These are phyloP conservation scores for Daldinia caldariorum DNA, from an alignment of 495 filamentous ascomycete species.

Conservation along the genomic window DNA sequence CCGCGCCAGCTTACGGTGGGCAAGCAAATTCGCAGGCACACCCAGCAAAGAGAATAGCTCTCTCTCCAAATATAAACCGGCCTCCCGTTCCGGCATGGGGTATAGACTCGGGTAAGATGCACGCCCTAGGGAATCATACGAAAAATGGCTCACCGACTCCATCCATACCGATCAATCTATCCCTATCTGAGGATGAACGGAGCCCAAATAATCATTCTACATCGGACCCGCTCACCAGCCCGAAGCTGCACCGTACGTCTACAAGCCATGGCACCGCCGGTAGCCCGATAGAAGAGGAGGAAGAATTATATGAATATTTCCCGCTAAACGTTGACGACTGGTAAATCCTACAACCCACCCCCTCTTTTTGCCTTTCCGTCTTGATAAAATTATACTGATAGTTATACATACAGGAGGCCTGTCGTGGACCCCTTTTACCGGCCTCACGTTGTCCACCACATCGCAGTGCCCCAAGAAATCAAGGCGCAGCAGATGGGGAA, in stretches of 20 bases:
- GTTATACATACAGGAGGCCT: constrained; percentile 64
- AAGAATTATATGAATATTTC: constrained; percentile 91
- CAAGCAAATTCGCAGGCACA: constrained; percentile 41
- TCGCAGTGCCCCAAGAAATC: constrained; percentile 76
- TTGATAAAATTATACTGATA: not conserved
- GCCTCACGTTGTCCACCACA: constrained; percentile 93
- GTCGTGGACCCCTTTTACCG: constrained; percentile 92
- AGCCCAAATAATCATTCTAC: constrained; percentile 56
- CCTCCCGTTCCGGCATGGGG: constrained; percentile 53
- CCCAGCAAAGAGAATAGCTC: constrained; percentile 50
- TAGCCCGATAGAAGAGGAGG: constrained; percentile 76
- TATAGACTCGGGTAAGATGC: constrained; percentile 39
- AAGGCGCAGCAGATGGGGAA: constrained; percentile 75
- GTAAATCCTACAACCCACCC: constrained; percentile 48
- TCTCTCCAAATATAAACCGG: constrained; percentile 49
- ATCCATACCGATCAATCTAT: constrained; percentile 73
- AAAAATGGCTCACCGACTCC: constrained; percentile 38
- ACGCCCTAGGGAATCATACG: constrained; percentile 31
- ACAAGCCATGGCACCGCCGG: constrained; percentile 44
- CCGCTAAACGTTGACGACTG: constrained; percentile 89
- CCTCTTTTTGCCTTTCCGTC: not conserved
- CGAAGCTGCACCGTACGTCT: constrained; percentile 51
- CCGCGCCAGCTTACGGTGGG: constrained; percentile 31
- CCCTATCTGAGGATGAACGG: constrained; percentile 77
- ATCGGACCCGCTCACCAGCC: constrained; percentile 54